Base-by-base conservation (phyloP, 1,284 basidiomycete genomes). In the Coniophora puteana region DNA sequence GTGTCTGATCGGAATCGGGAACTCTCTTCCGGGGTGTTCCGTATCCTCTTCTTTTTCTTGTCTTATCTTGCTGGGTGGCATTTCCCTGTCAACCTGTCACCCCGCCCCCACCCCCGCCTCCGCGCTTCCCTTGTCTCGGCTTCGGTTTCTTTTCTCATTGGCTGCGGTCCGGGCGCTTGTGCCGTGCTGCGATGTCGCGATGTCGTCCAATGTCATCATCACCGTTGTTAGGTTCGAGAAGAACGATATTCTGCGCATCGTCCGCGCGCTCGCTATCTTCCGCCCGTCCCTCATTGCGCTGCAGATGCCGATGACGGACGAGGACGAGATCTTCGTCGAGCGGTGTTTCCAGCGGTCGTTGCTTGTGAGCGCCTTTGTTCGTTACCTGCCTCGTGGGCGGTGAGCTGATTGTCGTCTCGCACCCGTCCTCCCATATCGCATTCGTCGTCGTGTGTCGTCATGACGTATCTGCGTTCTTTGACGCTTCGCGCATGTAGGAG, bases 281-380 rank as follows among this genome's bases (percentile, higher is more conserved):
- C 79, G 95, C 38, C 95, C 95, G 8, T 93, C 89, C 41, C 76
- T 98, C 44, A 98, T 99, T 56, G 94, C 95, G 6, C 69, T 98
- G 38, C 94, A 98, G 75, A 93, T 94, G 89, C 89, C 91, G 20
- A 71, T 95, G 62, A 88, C 89, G 12, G 80, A 90, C 46, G 91
- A 94, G 53, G 93, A 96, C 66, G 93, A 95, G 61, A 76, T 94
- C 4, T 98, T 98, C 64, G 86, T 97, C 43, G 94, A 98, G 67
- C 84, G 88, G 50, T 94, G 91, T 50, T 93, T 98, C 62, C 94
- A 97, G 62, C 77, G 95, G 31, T 93, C 93, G 20, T 70, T 97
- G 49, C 75, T 97, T 52, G 91, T 92, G 50, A 55, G 81, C 73
- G 8, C 17, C 41, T 22, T 29, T 36, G 36, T 36, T 35, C 43